These are phyloP conservation scores for Ailanthus altissimus DNA, from an alignment of 345 rosid genomes.

Conservation along the genomic window DNA sequence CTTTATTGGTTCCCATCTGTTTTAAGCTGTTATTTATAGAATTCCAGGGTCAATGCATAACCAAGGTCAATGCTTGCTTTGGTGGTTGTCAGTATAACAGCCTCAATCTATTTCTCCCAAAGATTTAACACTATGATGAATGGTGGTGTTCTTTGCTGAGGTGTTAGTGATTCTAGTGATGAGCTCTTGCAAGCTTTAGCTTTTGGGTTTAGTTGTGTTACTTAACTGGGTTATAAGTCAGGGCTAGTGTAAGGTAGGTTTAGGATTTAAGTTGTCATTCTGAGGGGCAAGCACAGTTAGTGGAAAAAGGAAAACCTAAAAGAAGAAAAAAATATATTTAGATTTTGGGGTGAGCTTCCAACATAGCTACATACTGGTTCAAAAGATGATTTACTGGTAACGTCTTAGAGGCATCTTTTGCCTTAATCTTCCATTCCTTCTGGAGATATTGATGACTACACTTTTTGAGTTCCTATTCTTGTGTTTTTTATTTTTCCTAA, in stretches of 20 bases:
- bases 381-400: not conserved
- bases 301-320: not conserved
- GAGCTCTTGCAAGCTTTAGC: not conserved
- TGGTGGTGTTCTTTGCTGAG: not conserved
- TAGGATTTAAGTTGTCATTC: conserved; percentile 1
- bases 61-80: not conserved
- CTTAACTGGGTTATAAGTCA: not conserved
- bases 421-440: not conserved
- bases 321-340: not conserved
- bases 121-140: not conserved
- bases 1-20: not conserved
- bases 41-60: not conserved
- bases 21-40: not conserved
- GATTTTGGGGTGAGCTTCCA: not conserved
- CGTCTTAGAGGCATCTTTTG: not conserved
- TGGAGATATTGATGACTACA: not conserved
- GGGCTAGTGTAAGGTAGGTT: not conserved
- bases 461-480: not conserved
- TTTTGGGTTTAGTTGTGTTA: not conserved
- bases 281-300: not conserved
- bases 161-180: not conserved
- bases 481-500: not conserved
- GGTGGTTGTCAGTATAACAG: not conserved
- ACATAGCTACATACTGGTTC: not conserved
- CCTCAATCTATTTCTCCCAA: not conserved